Evolutionary conservation across 768 basidiomycete genomes (phyloP), one percentile per base, ranked within the genome.

Genomic region (Rubroboletus pulcherrimus): DNA sequence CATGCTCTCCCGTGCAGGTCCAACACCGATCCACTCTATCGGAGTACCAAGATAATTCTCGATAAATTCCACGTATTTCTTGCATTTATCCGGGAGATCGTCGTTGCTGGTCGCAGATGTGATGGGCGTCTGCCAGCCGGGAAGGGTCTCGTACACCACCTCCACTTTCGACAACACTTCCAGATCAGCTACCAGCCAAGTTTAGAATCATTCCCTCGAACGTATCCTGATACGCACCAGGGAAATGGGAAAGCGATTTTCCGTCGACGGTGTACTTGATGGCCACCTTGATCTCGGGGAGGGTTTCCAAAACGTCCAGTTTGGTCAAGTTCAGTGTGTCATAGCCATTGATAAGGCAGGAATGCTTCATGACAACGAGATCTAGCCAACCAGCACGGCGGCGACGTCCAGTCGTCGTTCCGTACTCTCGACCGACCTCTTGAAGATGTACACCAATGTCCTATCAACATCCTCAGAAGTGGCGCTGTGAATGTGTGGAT

Each of bases 321-420:
- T 99, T 99, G 47, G 97, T 99, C 61, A 99, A 80, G 74, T 99
- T 99, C 58, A 98, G 77, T 44, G 74, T 69, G 66, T 96, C 93
- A 72, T 98, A 99, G 35, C 97, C 97, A 71, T 99, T 99, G 80
- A 99, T 92, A 58, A 91, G 74, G 67, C 78, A 84, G 7, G 96
- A 98, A 73, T 98, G 87, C 70, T 85, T 87, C 78, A 99, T 81
- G 40, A 98, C 93, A 53, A 98, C 92, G 14, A 98, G 79, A 73
- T 99, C 97, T 43, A 99, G 84, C 97, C 97, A 99, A 12, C 97
- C 97, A 72, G 94, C 93, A 51, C 97, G 88, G 55, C 97, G 81
- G 37, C 90, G 78, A 30, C 97, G 85, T 7, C 97, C 97, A 1
- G 97, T 99, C 1, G 94, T 97, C 26, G 83, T 85, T 19, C 97